Evolutionary conservation across 148 eudicot species (phyloP), one percentile per base, ranked within the genome.

Genomic region (Beta vulgaris): DNA sequence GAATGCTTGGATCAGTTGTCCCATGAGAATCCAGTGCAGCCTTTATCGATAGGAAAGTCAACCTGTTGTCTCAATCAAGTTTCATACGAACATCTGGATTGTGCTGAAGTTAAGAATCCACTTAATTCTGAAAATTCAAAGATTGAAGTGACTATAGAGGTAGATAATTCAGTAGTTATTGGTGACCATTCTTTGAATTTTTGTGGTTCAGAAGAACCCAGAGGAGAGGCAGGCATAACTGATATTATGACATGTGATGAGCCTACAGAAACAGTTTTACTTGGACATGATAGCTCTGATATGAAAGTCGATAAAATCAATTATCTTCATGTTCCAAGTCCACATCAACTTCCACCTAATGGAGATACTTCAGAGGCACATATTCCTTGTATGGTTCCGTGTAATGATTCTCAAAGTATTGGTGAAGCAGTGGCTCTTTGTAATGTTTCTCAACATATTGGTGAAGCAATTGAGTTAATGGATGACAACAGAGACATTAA

Each of bases 11-110:
- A 10, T 68, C 68, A 37, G 23, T 6, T 13, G 55, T 58, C 51
- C 5, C 16, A 18, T 36, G 69, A 74, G 6, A 29, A 35, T 76
- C 28, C 69, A 10, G 69, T 23, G 53, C 73, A 65, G 37, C 68
- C 51, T 40, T 36, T 44, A 40, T 53, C 79, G 18, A 64, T 70
- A 60, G 83, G 78, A 65, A 65, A 25, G 42, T 73, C 66, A 75
- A 61, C 2, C 31, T 84, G 88, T 81, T 70, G 12, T 72, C 73
- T 84, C 60, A 85, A 85, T 82, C 80, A 85, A 77, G 74, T 73
- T 68, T 82, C 83, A 42, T 70, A 34, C 43, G 85, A 87, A 72
- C 68, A 82, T 82, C 43, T 74, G 70, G 87, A 86, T 57, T 37
- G 71, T 49, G 40, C 54, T 68, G 81, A 79, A 25, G 66, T 26